These are phyloP conservation scores for Combretum micranthum DNA, from an alignment of 345 rosid genomes.

Conservation along the genomic window DNA sequence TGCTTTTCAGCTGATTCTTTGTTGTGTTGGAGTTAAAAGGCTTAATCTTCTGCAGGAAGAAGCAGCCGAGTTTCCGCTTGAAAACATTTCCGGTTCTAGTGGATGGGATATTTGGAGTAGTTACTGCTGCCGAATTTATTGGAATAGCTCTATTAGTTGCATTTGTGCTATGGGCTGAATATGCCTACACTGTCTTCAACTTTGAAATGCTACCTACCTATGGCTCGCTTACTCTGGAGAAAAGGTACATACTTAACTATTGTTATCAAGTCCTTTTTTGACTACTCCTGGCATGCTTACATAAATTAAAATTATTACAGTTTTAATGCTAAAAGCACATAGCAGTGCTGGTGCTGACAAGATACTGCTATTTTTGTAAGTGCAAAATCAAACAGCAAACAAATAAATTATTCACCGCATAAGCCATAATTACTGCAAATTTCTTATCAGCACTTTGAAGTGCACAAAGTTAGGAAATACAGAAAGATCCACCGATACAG, in stretches of 20 bases:
- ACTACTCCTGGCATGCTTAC: too few relatives aligned
- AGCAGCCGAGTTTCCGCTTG: constrained; percentile 14
- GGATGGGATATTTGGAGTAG: constrained; percentile 26
- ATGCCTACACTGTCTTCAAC: constrained; percentile 15
- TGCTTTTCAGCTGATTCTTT: not conserved
- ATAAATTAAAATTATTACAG: too few relatives aligned
- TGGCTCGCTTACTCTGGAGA: constrained; percentile 8
- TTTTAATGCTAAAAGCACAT: too few relatives aligned
- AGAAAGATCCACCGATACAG: too few relatives aligned
- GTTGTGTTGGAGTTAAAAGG: not conserved
- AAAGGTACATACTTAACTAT: constrained; percentile 9
- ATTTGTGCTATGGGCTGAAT: constrained; percentile 18
- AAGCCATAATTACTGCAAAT: too few relatives aligned
- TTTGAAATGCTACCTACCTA: constrained; percentile 9
- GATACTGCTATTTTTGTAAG: too few relatives aligned
- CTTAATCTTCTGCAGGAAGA: constrained; percentile 3
- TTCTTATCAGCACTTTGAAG: too few relatives aligned
- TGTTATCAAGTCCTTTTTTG: too few relatives aligned
- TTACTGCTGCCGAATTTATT: constrained; percentile 26
- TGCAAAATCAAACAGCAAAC: too few relatives aligned
- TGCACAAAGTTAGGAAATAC: too few relatives aligned
- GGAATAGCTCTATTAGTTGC: constrained; percentile 17
- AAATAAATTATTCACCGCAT: too few relatives aligned
- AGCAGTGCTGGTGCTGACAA: too few relatives aligned
- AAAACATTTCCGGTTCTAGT: constrained; percentile 27